Percentiles rank a stretch among this genome's conserved stretches.
These are phyloP conservation scores for Priceomyces carsonii DNA, from an alignment of 805 yeast genomes.

Conservation along the genomic window DNA sequence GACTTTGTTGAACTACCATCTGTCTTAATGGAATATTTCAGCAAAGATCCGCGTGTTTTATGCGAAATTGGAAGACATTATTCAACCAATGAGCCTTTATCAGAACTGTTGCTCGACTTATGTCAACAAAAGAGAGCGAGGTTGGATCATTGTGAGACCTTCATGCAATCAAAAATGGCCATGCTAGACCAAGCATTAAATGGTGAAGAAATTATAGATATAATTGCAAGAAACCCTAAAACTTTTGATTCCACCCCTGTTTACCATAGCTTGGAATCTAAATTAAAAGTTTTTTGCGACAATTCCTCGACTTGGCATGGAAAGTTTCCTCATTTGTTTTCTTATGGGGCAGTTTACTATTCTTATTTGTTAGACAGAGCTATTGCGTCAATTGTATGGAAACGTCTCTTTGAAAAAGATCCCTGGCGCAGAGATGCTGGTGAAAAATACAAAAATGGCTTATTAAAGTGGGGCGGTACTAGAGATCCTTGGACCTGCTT, in stretches of 20 bases:
- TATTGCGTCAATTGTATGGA: slow-evolving; percentile 85
- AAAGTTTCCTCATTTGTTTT: slow-evolving; percentile 87
- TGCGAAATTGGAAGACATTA: slow-evolving; percentile 71
- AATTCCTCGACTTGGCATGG: slow-evolving; percentile 85
- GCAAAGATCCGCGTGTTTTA: slow-evolving; percentile 76
- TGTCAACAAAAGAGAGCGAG: slow-evolving; percentile 53
- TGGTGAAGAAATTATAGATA: slow-evolving; percentile 30
- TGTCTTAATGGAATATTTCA: slow-evolving; percentile 93
- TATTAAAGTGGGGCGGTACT: slow-evolving; percentile 93
- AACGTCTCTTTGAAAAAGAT: slow-evolving; percentile 63
- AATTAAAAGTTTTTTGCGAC: slow-evolving; percentile 65
- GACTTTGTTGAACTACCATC: slow-evolving; percentile 97
- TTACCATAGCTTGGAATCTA: slow-evolving; percentile 65
- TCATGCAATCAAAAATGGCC: slow-evolving; percentile 89
- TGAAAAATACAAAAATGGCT: slow-evolving; percentile 63
- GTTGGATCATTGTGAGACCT: slow-evolving; percentile 70
- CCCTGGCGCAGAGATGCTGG: slow-evolving; percentile 79
- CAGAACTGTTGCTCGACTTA: slow-evolving; percentile 47
- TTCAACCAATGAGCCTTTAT: slow-evolving; percentile 62
- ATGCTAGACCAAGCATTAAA: slow-evolving; percentile 82
- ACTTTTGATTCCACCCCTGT: slow-evolving; percentile 56
- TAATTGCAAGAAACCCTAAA: slow-evolving; percentile 13
- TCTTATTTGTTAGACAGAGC: slow-evolving; percentile 91
- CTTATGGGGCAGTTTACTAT: slow-evolving; percentile 93
- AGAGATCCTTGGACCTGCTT: slow-evolving; percentile 85